Conservation (phyloP, 2,329 filamentous ascomycete species). For the Lachnellula cervina region DNA sequence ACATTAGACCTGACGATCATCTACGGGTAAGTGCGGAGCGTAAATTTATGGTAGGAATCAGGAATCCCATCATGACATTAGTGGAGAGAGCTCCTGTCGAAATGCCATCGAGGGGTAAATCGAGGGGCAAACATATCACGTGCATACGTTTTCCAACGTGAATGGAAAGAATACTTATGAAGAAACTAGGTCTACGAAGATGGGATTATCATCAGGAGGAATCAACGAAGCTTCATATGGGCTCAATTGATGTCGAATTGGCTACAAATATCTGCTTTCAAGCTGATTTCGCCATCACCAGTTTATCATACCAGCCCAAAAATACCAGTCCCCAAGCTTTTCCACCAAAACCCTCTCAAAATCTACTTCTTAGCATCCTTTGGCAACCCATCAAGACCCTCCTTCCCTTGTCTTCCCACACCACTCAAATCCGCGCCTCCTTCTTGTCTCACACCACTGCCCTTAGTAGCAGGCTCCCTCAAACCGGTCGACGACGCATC, state of each 20-base stretch:
- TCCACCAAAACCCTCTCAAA: background rate
- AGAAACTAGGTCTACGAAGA: too few species aligned
- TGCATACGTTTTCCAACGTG: background rate
- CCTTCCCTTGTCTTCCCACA: conserved; percentile 59
- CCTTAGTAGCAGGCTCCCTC: conserved; percentile 54
- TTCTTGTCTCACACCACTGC: conserved; percentile 44
- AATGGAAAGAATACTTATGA: too few species aligned
- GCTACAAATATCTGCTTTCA: too few species aligned
- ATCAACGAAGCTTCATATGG: too few species aligned
- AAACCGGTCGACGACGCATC: conserved; percentile 47
- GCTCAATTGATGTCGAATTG: too few species aligned
- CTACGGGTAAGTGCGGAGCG: too few species aligned
- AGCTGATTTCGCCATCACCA: too few species aligned
- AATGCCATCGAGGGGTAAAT: background rate
- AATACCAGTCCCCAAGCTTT: background rate
- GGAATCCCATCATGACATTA: too few species aligned
- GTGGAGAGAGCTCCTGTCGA: background rate
- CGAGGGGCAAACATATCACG: background rate
- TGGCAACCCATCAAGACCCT: conserved; percentile 50
- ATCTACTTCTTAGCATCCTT: conserved; percentile 41
- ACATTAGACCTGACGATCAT: too few species aligned
- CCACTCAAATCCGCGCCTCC: conserved; percentile 51
- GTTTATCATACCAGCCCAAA: background rate
- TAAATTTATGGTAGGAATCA: too few species aligned
- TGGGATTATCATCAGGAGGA: too few species aligned